These are phyloP conservation scores for Diaporthe eres DNA, from an alignment of 2,329 filamentous ascomycete species.

Conservation along the genomic window DNA sequence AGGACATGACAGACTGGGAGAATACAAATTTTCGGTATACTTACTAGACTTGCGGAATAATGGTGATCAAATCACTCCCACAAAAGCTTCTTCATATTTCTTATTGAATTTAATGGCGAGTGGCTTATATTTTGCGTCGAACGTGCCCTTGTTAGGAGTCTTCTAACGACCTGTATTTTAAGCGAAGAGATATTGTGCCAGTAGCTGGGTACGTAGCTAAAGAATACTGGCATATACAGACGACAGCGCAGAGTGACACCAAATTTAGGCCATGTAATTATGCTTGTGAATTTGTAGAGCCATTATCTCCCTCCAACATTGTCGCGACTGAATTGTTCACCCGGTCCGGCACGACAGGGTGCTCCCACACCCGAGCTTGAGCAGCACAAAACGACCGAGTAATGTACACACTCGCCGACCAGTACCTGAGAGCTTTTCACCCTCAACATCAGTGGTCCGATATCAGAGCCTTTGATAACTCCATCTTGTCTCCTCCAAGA, in stretches of 20 bases:
- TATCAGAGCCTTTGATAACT: not conserved
- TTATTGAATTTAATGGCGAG: not conserved
- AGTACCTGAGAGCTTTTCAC: not conserved
- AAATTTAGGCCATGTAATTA: not conserved
- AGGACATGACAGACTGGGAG: conserved; percentile 7
- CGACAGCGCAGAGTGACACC: not conserved
- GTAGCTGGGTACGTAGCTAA: not conserved
- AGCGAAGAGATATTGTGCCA: not conserved
- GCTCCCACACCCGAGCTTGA: not conserved
- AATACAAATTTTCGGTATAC: not conserved
- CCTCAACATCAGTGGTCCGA: not conserved
- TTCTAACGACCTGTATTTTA: not conserved
- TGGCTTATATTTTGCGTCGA: not conserved
- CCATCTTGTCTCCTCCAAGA: not conserved
- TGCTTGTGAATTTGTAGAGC: not conserved
- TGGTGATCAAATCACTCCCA: not conserved
- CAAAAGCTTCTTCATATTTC: not conserved
- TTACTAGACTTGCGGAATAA: not conserved
- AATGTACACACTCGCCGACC: not conserved
- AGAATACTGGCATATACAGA: not conserved
- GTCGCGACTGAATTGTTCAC: not conserved
- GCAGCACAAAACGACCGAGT: not conserved
- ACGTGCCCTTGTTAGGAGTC: not conserved
- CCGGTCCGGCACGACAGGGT: not conserved
- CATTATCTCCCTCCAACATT: not conserved